These are phyloP conservation scores for Panaeolus papilionaceus DNA, from an alignment of 768 basidiomycete species.

Conservation along the genomic window DNA sequence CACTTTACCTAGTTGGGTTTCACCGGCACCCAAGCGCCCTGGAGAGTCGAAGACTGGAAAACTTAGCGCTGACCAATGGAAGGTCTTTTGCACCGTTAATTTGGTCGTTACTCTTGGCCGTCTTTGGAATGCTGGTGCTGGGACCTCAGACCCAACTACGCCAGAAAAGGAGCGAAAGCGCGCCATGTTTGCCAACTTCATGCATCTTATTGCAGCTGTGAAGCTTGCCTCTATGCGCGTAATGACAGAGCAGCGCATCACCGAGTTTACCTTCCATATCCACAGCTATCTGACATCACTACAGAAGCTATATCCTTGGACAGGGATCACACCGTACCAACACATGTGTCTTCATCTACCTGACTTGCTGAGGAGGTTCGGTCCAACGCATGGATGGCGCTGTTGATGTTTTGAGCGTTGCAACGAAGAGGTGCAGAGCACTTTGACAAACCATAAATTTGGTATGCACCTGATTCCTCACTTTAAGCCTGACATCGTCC, in stretches of 20 bases:
- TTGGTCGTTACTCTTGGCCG: conserved; percentile 42
- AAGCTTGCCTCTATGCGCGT: conserved; percentile 33
- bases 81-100: conserved; percentile 36
- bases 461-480: conserved; percentile 29
- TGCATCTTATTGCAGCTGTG: conserved; percentile 42
- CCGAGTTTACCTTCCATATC: conserved; percentile 35
- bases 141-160: too few species aligned
- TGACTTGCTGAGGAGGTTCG: conserved; percentile 35
- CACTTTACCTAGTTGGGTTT: conserved; percentile 30
- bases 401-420: conserved; percentile 41
- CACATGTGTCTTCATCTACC: conserved; percentile 47
- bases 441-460: conserved; percentile 37
- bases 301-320: conserved; percentile 35
- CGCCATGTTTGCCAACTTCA: conserved; percentile 37
- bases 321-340: conserved; percentile 39
- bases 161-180: conserved; percentile 18
- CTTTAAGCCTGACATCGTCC: neutral
- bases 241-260: conserved; percentile 29
- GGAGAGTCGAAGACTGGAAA: conserved; percentile 31
- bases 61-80: conserved; percentile 42
- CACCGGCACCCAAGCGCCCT: conserved; percentile 26
- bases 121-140: conserved; percentile 34
- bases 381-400: conserved; percentile 44
- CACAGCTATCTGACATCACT: conserved; percentile 37
- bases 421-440: conserved; percentile 30